Percentiles rank a stretch among this genome's conserved stretches.
Conservation (phyloP, 768 basidiomycete species). For the Mrakia hoshinonis region DNA sequence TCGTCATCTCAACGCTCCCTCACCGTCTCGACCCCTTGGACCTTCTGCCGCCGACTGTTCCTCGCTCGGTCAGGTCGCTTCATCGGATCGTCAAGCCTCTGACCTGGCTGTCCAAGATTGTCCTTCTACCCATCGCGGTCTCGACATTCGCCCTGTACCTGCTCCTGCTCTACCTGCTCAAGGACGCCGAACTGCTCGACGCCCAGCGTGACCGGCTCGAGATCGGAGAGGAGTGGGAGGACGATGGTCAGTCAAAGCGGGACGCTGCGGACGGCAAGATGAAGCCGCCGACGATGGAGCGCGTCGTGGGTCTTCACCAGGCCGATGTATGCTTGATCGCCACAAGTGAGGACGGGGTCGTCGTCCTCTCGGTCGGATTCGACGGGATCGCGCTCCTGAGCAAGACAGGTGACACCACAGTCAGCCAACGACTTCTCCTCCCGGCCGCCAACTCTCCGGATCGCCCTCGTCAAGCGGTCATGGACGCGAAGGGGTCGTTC, state of each 20-base stretch:
- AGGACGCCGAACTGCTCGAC: constrained; percentile 82
- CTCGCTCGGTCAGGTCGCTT: constrained; percentile 26
- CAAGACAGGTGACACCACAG: constrained; percentile 46
- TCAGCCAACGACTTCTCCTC: constrained; percentile 46
- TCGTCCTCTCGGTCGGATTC: constrained; percentile 62
- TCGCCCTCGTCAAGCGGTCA: constrained; percentile 48
- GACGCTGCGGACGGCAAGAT: constrained; percentile 17
- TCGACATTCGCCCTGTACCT: constrained; percentile 68
- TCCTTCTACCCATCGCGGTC: constrained; percentile 70
- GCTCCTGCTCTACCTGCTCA: constrained; percentile 73
- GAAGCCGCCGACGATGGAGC: constrained; percentile 24
- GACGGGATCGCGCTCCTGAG: constrained; percentile 70
- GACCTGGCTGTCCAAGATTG: constrained; percentile 70
- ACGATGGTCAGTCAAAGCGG: constrained; percentile 32
- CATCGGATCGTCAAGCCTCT: constrained; percentile 47
- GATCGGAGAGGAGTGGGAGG: constrained; percentile 44
- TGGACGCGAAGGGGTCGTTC: constrained; percentile 14
- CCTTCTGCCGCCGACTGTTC: constrained; percentile 32
- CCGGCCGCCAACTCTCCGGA: constrained; percentile 54
- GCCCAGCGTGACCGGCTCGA: constrained; percentile 60
- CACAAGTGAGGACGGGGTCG: constrained; percentile 56
- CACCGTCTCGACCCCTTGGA: constrained; percentile 32
- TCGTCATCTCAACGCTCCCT: constrained; percentile 51
- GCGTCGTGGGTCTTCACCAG: constrained; percentile 65
- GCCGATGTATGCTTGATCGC: constrained; percentile 77